Percentiles rank a stretch among this genome's conserved stretches.
These are phyloP conservation scores for Tubosaeta brunneosetosa DNA, from an alignment of 768 basidiomycete genomes.

Conservation along the genomic window DNA sequence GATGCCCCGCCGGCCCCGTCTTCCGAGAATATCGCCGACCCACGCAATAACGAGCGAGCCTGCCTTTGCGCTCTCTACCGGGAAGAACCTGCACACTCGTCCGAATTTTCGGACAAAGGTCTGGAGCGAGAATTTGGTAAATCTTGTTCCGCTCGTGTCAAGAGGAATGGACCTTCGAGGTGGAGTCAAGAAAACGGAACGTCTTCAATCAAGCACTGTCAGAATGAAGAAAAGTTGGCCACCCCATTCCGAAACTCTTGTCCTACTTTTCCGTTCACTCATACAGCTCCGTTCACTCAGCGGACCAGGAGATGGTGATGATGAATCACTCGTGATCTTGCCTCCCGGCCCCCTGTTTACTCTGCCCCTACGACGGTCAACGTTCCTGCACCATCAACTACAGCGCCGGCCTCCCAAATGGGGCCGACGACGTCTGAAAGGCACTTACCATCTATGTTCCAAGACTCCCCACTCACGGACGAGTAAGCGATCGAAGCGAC, in stretches of 20 bases:
- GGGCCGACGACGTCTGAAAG: not conserved
- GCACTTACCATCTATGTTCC: slow-evolving; percentile 1
- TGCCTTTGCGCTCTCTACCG: not conserved
- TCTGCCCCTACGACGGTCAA: not conserved
- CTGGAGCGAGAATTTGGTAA: slow-evolving; percentile 8
- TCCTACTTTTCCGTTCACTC: slow-evolving; percentile 8
- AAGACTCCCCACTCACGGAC: not conserved
- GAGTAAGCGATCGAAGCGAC: slow-evolving; percentile 1
- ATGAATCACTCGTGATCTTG: not conserved
- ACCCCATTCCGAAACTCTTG: slow-evolving; percentile 10
- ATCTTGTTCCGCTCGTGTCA: slow-evolving; percentile 7
- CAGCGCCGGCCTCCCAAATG: not conserved
- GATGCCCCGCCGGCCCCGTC: not conserved
- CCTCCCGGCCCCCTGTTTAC: not conserved
- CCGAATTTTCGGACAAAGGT: slow-evolving; percentile 10
- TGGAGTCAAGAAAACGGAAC: slow-evolving; percentile 5
- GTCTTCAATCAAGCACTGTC: slow-evolving; percentile 2
- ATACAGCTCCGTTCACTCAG: not conserved
- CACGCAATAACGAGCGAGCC: not conserved
- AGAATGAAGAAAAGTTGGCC: slow-evolving; percentile 6
- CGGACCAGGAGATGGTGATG: slow-evolving; percentile 3
- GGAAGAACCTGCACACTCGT: not conserved
- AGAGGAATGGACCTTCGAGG: slow-evolving; percentile 12
- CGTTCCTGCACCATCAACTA: not conserved
- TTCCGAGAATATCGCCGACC: not conserved